Evolutionary conservation across 2,329 filamentous ascomycete species (phyloP).

Genomic region (Ilyonectria robusta): DNA sequence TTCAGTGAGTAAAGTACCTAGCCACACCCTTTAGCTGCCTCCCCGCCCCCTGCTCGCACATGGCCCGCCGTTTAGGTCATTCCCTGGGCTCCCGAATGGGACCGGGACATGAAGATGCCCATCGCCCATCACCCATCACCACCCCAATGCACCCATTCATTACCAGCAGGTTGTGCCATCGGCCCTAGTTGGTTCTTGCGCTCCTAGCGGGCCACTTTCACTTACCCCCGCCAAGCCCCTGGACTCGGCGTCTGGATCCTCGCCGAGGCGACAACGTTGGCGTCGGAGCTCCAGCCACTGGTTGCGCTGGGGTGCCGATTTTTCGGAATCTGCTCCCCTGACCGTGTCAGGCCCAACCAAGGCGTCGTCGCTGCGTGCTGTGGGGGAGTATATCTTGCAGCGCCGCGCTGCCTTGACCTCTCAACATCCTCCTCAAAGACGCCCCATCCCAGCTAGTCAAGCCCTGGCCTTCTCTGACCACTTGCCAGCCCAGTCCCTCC

Average conservation of each 20-base stretch:
- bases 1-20: constrained; percentile 33
- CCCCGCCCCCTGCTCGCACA: constrained; percentile 39
- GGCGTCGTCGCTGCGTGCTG: constrained; percentile 25
- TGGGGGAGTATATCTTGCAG: constrained; percentile 47
- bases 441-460: constrained; percentile 44
- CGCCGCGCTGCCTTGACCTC: constrained; percentile 42
- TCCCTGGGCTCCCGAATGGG: constrained; percentile 35
- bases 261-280: constrained; percentile 24
- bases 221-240: constrained; percentile 4
- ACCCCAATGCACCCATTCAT: constrained; percentile 14
- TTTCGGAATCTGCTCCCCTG: constrained; percentile 36
- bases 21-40: constrained; percentile 37
- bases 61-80: constrained; percentile 36
- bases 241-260: constrained; percentile 23
- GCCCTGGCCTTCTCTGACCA: constrained; percentile 44
- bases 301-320: constrained; percentile 36
- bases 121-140: constrained; percentile 20
- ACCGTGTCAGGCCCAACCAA: constrained; percentile 38
- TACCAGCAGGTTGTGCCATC: constrained; percentile 22
- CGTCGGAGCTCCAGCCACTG: constrained; percentile 30
- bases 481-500: constrained; percentile 36
- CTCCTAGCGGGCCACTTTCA: constrained; percentile 22
- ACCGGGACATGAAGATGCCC: constrained; percentile 33
- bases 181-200: constrained; percentile 4
- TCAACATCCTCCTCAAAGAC: constrained; percentile 39